These are phyloP conservation scores for Chrysoporthe deuterocubensis DNA, from an alignment of 2,329 filamentous ascomycete species.

Conservation along the genomic window DNA sequence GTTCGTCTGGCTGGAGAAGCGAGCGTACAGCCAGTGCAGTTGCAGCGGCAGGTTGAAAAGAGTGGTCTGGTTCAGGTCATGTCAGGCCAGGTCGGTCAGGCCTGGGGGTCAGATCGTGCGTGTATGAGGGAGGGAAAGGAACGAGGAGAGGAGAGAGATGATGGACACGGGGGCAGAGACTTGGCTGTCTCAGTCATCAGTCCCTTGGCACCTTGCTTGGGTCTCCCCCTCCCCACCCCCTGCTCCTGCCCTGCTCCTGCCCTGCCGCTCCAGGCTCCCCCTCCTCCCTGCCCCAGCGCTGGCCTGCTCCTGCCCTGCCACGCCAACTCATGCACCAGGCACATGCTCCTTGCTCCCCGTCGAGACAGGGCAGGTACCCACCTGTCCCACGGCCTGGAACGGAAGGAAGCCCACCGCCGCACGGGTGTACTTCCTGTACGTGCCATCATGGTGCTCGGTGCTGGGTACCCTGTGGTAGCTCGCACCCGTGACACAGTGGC, in stretches of 20 bases:
- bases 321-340: constrained; percentile 1
- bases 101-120: constrained; percentile 11
- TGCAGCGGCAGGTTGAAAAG: constrained; percentile 7
- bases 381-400: neutral
- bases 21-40: neutral
- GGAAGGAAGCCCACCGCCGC: neutral
- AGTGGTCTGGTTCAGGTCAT: constrained; percentile 1
- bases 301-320: neutral
- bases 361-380: neutral
- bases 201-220: neutral
- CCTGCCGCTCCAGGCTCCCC: neutral
- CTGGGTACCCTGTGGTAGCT: too few species aligned
- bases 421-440: too few species aligned
- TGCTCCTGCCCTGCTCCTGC: neutral
- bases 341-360: neutral
- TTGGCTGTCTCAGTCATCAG: constrained; percentile 12
- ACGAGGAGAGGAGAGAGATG: constrained; percentile 12
- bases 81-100: constrained; percentile 13
- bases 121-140: constrained; percentile 25
- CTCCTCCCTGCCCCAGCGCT: neutral
- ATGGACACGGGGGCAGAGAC: constrained; percentile 16
- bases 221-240: neutral
- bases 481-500: too few species aligned
- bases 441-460: too few species aligned
- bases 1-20: constrained; percentile 3